Evolutionary conservation across 2,329 filamentous ascomycete species (phyloP), one percentile per base, ranked within the genome.

Genomic region (Grosmannia huntii): DNA sequence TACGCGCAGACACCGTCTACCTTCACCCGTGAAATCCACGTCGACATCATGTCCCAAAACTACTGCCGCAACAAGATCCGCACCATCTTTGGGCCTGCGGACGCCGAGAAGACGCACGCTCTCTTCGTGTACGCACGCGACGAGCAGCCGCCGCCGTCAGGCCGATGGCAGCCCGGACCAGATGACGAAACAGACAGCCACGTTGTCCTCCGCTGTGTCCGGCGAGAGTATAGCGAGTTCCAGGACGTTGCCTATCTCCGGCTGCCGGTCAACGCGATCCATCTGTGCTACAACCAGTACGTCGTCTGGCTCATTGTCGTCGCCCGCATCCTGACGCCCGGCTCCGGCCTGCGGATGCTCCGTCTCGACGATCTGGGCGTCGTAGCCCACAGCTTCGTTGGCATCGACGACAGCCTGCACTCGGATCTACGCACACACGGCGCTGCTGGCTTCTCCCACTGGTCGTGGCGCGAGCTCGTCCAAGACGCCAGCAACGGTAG

Each of bases 321-420:
- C 19, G 60, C 58, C 4, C 61, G 61, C 55, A 60, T 62, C 41
- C 50, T 62, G 38, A 58, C 57, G 2, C 61, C 61, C 3, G 61
- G 61, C 19, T 58, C 61, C 2, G 61, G 61, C 50, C 41, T 59
- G 5, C 59, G 57, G 14, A 21, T 19, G 14, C 27, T 62, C 2
- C 48, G 53, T 2, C 56, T 62, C 12, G 25, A 49, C 44, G 57
- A 51, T 31, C 31, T 31, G 5, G 44, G 55, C 46, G 14, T 56
- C 1, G 31, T 51, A 3, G 46, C 55, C 19, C 55, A 56, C 55
- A 50, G 55, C 31, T 14, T 38, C 23, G 14, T 56, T 12, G 28
- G 46, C n/a, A 33, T 56, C 3, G 4, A 28, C 52, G 2, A 6
- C 16, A 28, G 28, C 31, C 10, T 25, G 6, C 23, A 57, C 14